Evolutionary conservation across 148 eudicot genomes (phyloP).

Genomic region (Selenicereus undatus): DNA sequence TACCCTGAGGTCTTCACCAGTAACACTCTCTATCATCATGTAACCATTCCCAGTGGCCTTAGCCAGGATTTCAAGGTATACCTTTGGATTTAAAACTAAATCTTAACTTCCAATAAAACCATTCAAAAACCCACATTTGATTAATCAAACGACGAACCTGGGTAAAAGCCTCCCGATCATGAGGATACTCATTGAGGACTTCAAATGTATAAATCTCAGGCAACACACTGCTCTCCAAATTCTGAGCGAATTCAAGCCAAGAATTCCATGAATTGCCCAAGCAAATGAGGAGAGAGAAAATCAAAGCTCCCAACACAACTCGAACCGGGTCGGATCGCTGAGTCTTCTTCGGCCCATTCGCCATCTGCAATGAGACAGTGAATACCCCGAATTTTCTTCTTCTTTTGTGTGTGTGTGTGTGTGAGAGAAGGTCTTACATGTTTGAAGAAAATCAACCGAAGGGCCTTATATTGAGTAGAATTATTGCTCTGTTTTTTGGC

Average conservation of each 20-base stretch:
- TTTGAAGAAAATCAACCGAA: neutral
- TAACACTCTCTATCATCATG: too few species aligned
- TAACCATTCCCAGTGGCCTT: too few species aligned
- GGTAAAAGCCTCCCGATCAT: constrained; percentile 12
- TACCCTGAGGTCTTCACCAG: too few species aligned
- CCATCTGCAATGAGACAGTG: neutral
- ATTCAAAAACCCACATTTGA: neutral
- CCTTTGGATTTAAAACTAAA: too few species aligned
- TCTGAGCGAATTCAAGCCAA: neutral
- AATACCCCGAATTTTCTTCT: neutral
- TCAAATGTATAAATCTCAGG: constrained; percentile 1
- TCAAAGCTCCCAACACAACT: neutral
- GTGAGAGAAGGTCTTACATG: neutral
- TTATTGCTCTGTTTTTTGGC: neutral
- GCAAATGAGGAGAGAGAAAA: neutral
- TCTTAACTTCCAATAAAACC: too few species aligned
- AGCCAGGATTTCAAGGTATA: too few species aligned
- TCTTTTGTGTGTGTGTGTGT: too few species aligned
- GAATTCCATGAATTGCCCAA: neutral
- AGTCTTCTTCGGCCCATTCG: neutral
- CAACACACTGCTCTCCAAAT: neutral
- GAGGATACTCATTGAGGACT: constrained; percentile 8
- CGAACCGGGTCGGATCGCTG: neutral
- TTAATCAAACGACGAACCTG: neutral
- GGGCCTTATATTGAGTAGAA: neutral